Conservation (phyloP, 352 stramenopile genomes). For the Globisporangium camurandrum region DNA sequence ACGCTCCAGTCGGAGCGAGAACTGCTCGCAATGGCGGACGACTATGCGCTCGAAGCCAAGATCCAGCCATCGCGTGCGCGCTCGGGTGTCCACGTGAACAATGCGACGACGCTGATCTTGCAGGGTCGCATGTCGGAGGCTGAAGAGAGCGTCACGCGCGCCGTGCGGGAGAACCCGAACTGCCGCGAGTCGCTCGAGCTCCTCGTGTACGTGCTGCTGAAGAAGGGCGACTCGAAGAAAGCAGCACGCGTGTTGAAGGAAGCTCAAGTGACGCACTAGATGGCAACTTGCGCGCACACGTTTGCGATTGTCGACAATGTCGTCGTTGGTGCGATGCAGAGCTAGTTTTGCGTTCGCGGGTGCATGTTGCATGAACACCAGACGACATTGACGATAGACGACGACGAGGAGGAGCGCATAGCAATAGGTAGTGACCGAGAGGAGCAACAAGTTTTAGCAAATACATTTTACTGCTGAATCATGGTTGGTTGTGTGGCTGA, state of each 20-base stretch:
- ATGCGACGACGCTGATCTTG: conserved; percentile 68
- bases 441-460: no score
- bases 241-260: conserved; percentile 82
- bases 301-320: not conserved
- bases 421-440: no score
- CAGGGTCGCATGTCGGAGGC: conserved; percentile 66
- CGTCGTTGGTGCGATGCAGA: not conserved
- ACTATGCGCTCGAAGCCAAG: conserved; percentile 72
- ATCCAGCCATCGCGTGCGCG: conserved; percentile 61
- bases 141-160: conserved; percentile 78
- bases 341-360: not conserved
- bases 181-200: conserved; percentile 80
- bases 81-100: conserved; percentile 81
- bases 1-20: conserved; percentile 65
- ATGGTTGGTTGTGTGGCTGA: no score
- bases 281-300: not conserved
- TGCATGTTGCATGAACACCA: no score
- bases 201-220: conserved; percentile 83
- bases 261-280: conserved; percentile 62
- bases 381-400: no score
- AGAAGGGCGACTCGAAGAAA: conserved; percentile 87
- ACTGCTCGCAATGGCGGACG: conserved; percentile 66
- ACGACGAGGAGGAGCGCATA: no score
- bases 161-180: conserved; percentile 72
- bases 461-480: no score